These are phyloP conservation scores for Abelmoschus esculentus DNA, from an alignment of 345 rosid genomes.

Conservation along the genomic window DNA sequence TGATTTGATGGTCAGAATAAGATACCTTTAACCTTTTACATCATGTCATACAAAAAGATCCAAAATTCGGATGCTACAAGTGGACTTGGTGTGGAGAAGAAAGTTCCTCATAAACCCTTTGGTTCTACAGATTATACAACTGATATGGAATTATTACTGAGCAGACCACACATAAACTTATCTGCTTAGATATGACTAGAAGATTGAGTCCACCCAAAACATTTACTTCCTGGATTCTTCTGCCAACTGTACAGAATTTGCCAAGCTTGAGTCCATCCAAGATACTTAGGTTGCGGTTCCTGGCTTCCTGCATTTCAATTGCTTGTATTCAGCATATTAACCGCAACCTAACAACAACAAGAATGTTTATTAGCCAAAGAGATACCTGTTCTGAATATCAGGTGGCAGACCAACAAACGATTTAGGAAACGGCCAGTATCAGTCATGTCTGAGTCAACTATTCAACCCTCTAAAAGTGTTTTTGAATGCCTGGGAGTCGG, in stretches of 20 bases:
- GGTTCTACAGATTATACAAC: not conserved
- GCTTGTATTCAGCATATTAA: conserved; percentile 17
- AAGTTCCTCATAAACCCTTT: not conserved
- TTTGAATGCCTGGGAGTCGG: too few relatives aligned
- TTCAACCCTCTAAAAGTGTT: not conserved
- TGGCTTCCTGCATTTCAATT: conserved; percentile 34
- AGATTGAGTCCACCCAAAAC: conserved; percentile 96
- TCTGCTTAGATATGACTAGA: conserved; percentile 98
- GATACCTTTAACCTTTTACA: not conserved
- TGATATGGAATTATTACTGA: not conserved
- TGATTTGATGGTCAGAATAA: not conserved
- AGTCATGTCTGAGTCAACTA: conserved; percentile 97
- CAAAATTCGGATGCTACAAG: not conserved
- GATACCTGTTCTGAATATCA: conserved; percentile 86
- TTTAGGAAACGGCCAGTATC: conserved; percentile 94
- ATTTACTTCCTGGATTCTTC: conserved; percentile 86
- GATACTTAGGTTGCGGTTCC: too few relatives aligned
- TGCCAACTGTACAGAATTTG: conserved; percentile 88
- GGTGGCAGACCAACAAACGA: conserved; percentile 91
- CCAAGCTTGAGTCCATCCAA: conserved; percentile 86
- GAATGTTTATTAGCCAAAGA: conserved; percentile 14
- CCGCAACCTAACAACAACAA: not conserved
- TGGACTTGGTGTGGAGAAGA: not conserved
- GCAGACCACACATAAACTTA: conserved; percentile 11
- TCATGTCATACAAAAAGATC: not conserved